A percentile compares a stretch with the other conserved stretches of the same genome.
phyloP scores from a whole-genome alignment of 73 alveolate species.

The Paramecium octaurelia region DNA sequence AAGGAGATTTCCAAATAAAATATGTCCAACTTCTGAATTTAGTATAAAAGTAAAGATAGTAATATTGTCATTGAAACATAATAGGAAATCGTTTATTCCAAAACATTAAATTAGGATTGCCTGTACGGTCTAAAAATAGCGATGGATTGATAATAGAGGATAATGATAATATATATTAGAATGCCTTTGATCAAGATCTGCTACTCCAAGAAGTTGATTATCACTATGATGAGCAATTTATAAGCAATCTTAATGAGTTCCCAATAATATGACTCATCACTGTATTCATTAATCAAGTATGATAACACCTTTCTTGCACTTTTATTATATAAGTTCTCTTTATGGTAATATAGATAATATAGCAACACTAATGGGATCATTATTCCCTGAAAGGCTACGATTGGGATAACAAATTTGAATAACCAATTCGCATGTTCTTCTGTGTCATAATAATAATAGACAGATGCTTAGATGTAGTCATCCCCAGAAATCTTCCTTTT shows the following conservation, averaged over 20 bases:
- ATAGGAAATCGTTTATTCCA: neutral
- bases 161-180: neutral
- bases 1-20: neutral
- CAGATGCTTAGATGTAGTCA: neutral
- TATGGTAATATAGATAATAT: neutral
- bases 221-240: neutral
- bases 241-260: neutral
- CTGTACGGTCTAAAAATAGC: neutral
- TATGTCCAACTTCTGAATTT: neutral
- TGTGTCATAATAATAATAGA: neutral
- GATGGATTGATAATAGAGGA: neutral
- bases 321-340: neutral
- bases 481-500: neutral
- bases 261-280: neutral
- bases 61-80: neutral
- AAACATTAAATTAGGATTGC: neutral
- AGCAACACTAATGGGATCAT: neutral
- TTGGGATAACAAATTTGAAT: neutral
- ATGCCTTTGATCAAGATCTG: neutral
- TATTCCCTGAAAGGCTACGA: neutral
- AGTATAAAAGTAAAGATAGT: neutral
- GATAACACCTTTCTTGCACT: neutral
- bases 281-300: constrained; percentile 6
- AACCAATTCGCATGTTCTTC: neutral
- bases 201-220: neutral